Evolutionary conservation across 2,329 filamentous ascomycete genomes (phyloP).

Genomic region (Aspergillus sp.): DNA sequence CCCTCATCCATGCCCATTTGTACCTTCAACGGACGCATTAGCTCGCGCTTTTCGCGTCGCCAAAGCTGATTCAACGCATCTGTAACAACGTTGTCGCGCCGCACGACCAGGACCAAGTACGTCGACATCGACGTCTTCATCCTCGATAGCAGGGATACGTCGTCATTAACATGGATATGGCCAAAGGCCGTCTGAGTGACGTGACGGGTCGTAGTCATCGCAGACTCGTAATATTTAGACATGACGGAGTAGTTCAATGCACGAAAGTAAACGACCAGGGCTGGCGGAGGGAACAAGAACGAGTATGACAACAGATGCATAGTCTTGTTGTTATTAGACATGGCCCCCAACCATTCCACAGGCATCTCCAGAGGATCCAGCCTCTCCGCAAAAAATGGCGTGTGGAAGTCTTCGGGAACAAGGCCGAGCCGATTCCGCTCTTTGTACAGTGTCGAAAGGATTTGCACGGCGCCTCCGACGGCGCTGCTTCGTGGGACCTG

Average conservation of each 20-base stretch:
- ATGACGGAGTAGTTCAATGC: slow-evolving; percentile 82
- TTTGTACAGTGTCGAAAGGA: slow-evolving; percentile 67
- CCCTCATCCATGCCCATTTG: slow-evolving; percentile 73
- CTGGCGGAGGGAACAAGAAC: slow-evolving; percentile 67
- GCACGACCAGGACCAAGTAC: slow-evolving; percentile 64
- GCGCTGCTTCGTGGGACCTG: slow-evolving; percentile 63
- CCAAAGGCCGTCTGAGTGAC: slow-evolving; percentile 41
- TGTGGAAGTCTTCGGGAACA: slow-evolving; percentile 62
- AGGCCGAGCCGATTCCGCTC: slow-evolving; percentile 62
- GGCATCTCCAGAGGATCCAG: slow-evolving; percentile 71
- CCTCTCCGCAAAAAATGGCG: slow-evolving; percentile 67
- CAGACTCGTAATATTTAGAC: slow-evolving; percentile 69
- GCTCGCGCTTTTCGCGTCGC: slow-evolving; percentile 72
- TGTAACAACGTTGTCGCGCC: slow-evolving; percentile 59
- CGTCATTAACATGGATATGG: slow-evolving; percentile 46
- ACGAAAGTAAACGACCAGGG: slow-evolving; percentile 76
- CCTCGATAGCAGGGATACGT: slow-evolving; percentile 55
- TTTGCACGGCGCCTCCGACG: slow-evolving; percentile 68
- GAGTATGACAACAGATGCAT: slow-evolving; percentile 73
- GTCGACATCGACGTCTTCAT: slow-evolving; percentile 61
- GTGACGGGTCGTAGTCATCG: slow-evolving; percentile 44
- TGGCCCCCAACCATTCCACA: slow-evolving; percentile 60
- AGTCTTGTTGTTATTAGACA: slow-evolving; percentile 54
- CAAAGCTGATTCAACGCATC: slow-evolving; percentile 85
- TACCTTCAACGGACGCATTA: slow-evolving; percentile 80